Evolutionary conservation across 2,329 filamentous ascomycete genomes (phyloP).

Genomic region (Byssothecium circinans): DNA sequence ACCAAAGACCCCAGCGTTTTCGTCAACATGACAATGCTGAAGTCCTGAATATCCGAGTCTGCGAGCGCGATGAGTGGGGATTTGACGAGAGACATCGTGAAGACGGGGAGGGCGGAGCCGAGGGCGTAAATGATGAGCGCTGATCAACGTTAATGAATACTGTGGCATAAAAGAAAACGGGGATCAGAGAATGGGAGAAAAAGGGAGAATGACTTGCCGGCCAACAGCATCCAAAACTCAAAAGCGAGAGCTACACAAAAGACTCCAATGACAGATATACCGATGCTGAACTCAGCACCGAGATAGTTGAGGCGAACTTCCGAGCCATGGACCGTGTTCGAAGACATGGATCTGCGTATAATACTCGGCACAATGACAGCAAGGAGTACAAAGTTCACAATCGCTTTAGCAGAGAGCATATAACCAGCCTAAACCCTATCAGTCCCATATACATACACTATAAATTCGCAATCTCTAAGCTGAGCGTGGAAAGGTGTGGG

Average conservation of each 20-base stretch:
- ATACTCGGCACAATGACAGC: slow-evolving; percentile 36
- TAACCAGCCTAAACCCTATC: slow-evolving; percentile 31
- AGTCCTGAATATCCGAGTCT: slow-evolving; percentile 35
- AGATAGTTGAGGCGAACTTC: slow-evolving; percentile 35
- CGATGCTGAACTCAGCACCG: slow-evolving; percentile 34
- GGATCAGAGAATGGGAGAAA: background rate
- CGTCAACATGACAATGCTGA: slow-evolving; percentile 42
- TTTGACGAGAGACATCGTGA: slow-evolving; percentile 43
- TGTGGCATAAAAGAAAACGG: too few species aligned
- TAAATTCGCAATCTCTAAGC: background rate
- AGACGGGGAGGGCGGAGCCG: slow-evolving; percentile 43
- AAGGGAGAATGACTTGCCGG: slow-evolving; percentile 19
- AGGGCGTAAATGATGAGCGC: slow-evolving; percentile 43
- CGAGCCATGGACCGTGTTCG: slow-evolving; percentile 13
- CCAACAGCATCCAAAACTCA: slow-evolving; percentile 36
- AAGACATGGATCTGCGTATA: slow-evolving; percentile 30
- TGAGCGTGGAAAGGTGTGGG: too few species aligned
- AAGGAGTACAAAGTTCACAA: slow-evolving; percentile 40
- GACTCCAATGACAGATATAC: slow-evolving; percentile 38
- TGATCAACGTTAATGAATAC: slow-evolving; percentile 10
- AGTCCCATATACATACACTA: background rate
- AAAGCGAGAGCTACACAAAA: slow-evolving; percentile 35
- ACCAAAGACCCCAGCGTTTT: slow-evolving; percentile 41
- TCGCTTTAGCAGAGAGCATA: slow-evolving; percentile 42
- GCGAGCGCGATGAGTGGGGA: slow-evolving; percentile 32